phyloP scores from a whole-genome alignment of 257 asterid genomes.

The Lavandula angustifolia region DNA sequence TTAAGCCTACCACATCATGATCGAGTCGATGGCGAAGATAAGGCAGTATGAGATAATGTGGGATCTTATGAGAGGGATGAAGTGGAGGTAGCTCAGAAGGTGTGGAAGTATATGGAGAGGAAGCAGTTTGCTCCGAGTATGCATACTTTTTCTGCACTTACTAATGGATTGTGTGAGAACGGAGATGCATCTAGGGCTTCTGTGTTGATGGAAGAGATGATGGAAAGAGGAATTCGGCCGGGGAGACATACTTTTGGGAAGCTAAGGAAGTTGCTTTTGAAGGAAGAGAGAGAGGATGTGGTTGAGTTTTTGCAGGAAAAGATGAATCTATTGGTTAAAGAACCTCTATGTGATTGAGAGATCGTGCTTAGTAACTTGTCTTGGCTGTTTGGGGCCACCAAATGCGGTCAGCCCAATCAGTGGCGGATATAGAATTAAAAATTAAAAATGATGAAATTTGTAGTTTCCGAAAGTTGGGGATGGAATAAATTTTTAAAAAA shows the following conservation, averaged over 20 bases:
- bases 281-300: constrained; percentile 80
- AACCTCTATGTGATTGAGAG: constrained; percentile 68
- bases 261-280: constrained; percentile 65
- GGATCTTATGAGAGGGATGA: constrained; percentile 83
- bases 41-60: constrained; percentile 91
- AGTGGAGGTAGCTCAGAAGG: constrained; percentile 56
- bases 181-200: constrained; percentile 62
- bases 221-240: constrained; percentile 82
- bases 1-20: constrained; percentile 69
- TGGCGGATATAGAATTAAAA: no score
- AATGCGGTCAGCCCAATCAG: no score
- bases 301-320: constrained; percentile 69
- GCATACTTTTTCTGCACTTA: no score
- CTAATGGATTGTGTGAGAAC: constrained; percentile 59
- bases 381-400: no score
- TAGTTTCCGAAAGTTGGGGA: no score
- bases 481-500: no score
- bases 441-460: no score
- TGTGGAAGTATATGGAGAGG: constrained; percentile 81
- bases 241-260: constrained; percentile 75
- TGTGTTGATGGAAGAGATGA: constrained; percentile 84
- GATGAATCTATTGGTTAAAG: constrained; percentile 80
- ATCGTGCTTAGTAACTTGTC: no score
- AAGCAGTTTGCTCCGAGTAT: constrained; percentile 81
- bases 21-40: constrained; percentile 84